Conservation (phyloP, 2,329 filamentous ascomycete species). For the Sodiomyces alkalinus region DNA sequence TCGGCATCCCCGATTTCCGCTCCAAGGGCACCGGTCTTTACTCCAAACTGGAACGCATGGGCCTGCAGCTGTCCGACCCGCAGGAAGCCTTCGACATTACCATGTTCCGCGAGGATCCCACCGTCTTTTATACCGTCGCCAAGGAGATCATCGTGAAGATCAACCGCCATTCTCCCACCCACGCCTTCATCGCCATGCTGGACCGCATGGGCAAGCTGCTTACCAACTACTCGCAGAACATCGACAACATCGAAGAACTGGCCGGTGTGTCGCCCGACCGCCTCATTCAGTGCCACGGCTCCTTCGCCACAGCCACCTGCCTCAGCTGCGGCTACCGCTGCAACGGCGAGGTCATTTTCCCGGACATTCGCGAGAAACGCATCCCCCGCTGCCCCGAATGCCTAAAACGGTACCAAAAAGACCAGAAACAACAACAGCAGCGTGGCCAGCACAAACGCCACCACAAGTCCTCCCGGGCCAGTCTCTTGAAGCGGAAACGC, state of each 20-base stretch:
- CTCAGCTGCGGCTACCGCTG: constrained; percentile 66
- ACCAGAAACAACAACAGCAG: constrained; percentile 26
- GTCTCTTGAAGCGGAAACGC: constrained; percentile 22
- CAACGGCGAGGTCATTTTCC: constrained; percentile 62
- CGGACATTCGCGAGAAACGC: constrained; percentile 57
- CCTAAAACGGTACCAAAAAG: constrained; percentile 30
- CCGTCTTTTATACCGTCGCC: constrained; percentile 81
- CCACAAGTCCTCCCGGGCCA: constrained; percentile 8
- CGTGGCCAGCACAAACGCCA: constrained; percentile 4
- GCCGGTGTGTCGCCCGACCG: constrained; percentile 72
- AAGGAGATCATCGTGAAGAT: constrained; percentile 77
- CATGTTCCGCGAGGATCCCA: constrained; percentile 73
- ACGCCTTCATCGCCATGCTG: constrained; percentile 81
- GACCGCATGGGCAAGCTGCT: constrained; percentile 80
- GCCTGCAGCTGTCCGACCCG: constrained; percentile 63
- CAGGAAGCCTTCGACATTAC: constrained; percentile 92
- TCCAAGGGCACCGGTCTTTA: constrained; percentile 90
- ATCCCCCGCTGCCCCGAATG: constrained; percentile 71
- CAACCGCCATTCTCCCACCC: constrained; percentile 75
- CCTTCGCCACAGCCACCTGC: constrained; percentile 84
- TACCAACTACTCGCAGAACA: constrained; percentile 97
- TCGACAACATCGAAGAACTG: constrained; percentile 84
- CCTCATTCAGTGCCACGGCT: constrained; percentile 90
- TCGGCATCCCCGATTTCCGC: constrained; percentile 94
- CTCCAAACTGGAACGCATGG: constrained; percentile 65